These are phyloP conservation scores for Apiospora sp. DNA, from an alignment of 2,329 filamentous ascomycete genomes.

Conservation along the genomic window DNA sequence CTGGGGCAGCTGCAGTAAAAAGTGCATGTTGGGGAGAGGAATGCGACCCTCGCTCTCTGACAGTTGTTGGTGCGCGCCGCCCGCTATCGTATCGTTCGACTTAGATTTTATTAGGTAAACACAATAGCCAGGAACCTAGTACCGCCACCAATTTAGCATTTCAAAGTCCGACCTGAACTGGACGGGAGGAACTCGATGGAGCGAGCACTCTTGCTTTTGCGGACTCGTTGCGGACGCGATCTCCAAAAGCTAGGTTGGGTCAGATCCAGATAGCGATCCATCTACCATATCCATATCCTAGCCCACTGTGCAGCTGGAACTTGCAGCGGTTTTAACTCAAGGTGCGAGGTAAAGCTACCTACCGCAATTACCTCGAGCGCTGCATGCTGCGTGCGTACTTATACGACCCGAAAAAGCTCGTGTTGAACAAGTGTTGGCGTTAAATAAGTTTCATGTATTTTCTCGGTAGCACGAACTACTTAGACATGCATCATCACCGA, in stretches of 20 bases:
- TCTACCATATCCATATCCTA: not conserved
- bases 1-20: not conserved
- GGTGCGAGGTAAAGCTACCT: not conserved
- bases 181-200: not conserved
- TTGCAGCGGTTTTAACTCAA: not conserved
- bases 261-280: not conserved
- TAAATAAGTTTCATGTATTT: not conserved
- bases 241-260: not conserved
- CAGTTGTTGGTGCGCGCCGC: not conserved
- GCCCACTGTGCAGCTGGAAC: not conserved
- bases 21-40: conserved; percentile 3
- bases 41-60: not conserved
- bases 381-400: not conserved
- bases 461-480: conserved; percentile 7
- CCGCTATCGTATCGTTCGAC: conserved; percentile 9
- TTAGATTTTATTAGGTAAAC: conserved; percentile 9
- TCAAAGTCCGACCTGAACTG: not conserved
- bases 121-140: not conserved
- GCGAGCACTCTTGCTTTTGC: not conserved
- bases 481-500: conserved; percentile 1
- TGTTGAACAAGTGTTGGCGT: not conserved
- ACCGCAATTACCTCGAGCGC: not conserved
- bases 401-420: conserved; percentile 4
- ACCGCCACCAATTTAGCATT: conserved; percentile 18
- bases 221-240: not conserved